Base-by-base conservation (phyloP, 108 stramenopile species). In the Nitzschia palea region DNA sequence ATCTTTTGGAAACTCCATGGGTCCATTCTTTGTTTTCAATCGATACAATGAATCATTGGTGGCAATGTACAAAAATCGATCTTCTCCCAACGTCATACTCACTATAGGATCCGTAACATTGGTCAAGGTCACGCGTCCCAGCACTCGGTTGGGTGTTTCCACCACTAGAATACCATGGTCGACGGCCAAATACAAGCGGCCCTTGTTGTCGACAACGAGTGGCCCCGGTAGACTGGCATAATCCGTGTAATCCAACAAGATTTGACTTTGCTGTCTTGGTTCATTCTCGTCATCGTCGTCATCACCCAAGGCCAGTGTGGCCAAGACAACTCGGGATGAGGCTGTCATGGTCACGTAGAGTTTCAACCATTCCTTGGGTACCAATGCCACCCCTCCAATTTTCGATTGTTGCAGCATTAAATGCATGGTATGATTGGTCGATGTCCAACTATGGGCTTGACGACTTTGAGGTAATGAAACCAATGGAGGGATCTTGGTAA, bases 391-490 rank as follows among this genome's bases (percentile, higher is more conserved):
- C n/a, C 82, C 86, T 33, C 81, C 86, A 55, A 89, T 73, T 0
- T 33, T 40, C 2, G 51, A 22, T 14, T 59, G 42, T 17, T 72
- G 35, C 25, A 55, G 67, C 17, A 73, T 17, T 2, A 34, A n/a
- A 15, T 65, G 17, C 9, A 34, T 51, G 20, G 29, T 54, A 18
- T 9, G 42, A 18, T 52, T 59, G 25, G 56, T 18, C 4, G 20
- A 22, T 8, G 67, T 82, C 86, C 87, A 88, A 17, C 50, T 60
- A 76, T 91, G 90, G 2, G 90, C 90, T 14, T 76, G 47, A 23
- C 90, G 86, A 69, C 84, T 86, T 35, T 70, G 52, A 35, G 72
- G 45, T 61, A 73, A 51, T 2, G 84, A 86, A n/a, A 77, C 26
- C 23, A 91, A 66, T n/a, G 80, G 64, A 40, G 76, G 55, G 8